Evolutionary conservation across 2,329 filamentous ascomycete genomes (phyloP), one percentile per base, ranked within the genome.

Genomic region (Fusarium metavorans): DNA sequence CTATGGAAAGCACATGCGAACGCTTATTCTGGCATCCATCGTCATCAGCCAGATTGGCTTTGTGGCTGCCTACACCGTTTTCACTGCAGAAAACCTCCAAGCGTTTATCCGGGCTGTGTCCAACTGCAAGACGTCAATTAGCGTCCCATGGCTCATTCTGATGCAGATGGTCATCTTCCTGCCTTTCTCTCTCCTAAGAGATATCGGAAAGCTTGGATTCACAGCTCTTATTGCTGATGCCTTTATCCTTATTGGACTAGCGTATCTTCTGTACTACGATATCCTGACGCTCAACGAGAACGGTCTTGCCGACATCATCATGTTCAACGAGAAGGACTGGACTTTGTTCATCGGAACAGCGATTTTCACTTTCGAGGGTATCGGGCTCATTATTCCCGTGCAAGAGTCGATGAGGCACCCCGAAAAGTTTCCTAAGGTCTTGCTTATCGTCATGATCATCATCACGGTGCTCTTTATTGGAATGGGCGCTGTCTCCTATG

Each of bases 351-450:
- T 99, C 78, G 97, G 97, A 71, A 99, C 97, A 0, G 97, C 97
- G 32, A 98, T 99, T 81, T 99, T 99, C 85, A 98, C 97, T 0
- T 99, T 98, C 80, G 97, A 99, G 82, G 97, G 97, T 32, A 97
- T 99, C 71, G 97, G 97, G 14, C 90, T 99, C 58, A 97, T 99
- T 83, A 98, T 99, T 72, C 97, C 97, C 0, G 98, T 99, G 70
- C 97, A 99, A 83, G 95, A 97, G 80, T 97, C 95, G 25, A 99
- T 99, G 97, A 94, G 92, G 81, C 88, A 95, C 48, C 97, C 96
- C 0, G 88, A 92, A 74, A 96, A 97, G 82, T 99, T 99, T 83
- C 95, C 97, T 56, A 90, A 90, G 69, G 96, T 99, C 57, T 91
- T 99, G 74, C 93, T 92, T 59, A 89, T 91, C 45, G 95, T 99